These are phyloP conservation scores for Pichia insulana DNA, from an alignment of 805 yeast genomes.

Conservation along the genomic window DNA sequence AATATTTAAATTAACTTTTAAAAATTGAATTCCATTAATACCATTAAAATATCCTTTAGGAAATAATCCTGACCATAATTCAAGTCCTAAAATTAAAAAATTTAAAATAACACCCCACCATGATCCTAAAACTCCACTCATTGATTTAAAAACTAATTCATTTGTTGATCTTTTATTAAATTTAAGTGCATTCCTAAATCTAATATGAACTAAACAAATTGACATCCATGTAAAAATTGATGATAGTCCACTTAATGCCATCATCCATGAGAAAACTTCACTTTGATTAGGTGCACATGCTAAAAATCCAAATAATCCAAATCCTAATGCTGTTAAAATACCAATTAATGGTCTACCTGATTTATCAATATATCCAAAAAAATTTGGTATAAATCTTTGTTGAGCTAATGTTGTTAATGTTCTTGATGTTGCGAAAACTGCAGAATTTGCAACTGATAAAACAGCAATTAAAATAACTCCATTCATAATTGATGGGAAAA, in stretches of 20 bases:
- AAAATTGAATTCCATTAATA: conserved; percentile 51
- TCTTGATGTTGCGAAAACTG: conserved; percentile 68
- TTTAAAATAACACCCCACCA: conserved; percentile 51
- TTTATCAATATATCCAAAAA: conserved; percentile 62
- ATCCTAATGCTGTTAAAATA: conserved; percentile 40
- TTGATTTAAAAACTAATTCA: conserved; percentile 61
- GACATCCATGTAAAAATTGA: conserved; percentile 76
- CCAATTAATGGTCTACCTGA: conserved; percentile 74
- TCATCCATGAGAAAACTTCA: conserved; percentile 62
- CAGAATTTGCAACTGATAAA: conserved; percentile 68
- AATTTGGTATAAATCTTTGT: conserved; percentile 58
- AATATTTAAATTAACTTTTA: conserved; percentile 54
- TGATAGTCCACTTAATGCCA: conserved; percentile 69
- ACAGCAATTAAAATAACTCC: conserved; percentile 68
- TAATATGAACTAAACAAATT: conserved; percentile 56
- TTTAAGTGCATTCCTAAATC: conserved; percentile 60
- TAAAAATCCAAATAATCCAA: conserved; percentile 54
- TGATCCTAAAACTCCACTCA: conserved; percentile 63
- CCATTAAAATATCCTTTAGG: conserved; percentile 39
- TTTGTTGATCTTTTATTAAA: conserved; percentile 57
- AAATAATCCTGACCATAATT: conserved; percentile 75
- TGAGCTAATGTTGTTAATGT: conserved; percentile 59
- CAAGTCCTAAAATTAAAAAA: conserved; percentile 55
- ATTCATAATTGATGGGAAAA: conserved; percentile 64
- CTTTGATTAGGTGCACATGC: conserved; percentile 50